Conservation (phyloP, 495 filamentous ascomycete species). For the Neurospora sp. region DNA sequence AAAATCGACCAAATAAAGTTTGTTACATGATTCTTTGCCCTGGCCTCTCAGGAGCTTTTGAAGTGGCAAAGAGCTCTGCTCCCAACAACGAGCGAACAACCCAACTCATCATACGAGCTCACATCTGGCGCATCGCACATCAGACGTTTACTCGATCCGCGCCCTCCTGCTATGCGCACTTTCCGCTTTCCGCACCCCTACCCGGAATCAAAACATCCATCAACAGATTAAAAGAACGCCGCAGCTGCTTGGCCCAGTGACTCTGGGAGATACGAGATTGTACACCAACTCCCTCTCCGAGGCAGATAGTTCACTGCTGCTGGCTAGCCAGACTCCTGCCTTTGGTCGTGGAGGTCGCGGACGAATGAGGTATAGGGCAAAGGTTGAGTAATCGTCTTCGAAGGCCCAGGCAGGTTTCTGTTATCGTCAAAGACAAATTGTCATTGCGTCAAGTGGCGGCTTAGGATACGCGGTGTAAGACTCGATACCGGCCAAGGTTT, state of each 20-base stretch:
- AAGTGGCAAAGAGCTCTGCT: background rate
- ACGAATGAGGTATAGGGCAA: background rate
- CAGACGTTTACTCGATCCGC: background rate
- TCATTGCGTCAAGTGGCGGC: background rate
- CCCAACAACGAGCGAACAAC: background rate
- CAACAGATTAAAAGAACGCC: background rate
- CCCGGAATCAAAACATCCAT: background rate
- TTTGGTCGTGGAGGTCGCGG: background rate
- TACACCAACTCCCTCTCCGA: background rate
- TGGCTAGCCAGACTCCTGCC: background rate
- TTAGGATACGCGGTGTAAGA: background rate
- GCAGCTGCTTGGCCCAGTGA: background rate
- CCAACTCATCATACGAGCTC: background rate
- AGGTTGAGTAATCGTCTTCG: background rate
- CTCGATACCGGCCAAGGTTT: conserved; percentile 11
- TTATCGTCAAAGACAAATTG: background rate
- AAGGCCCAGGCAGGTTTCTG: background rate
- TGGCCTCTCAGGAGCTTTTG: background rate
- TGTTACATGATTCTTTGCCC: background rate
- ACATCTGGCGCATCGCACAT: background rate
- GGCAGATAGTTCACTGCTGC: background rate
- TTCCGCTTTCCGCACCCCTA: background rate
- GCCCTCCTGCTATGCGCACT: background rate
- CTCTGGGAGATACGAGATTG: too few relatives aligned
- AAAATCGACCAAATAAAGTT: background rate